Base-by-base conservation (phyloP, 2,329 filamentous ascomycete genomes). In the Trichothecium sympodiale region DNA sequence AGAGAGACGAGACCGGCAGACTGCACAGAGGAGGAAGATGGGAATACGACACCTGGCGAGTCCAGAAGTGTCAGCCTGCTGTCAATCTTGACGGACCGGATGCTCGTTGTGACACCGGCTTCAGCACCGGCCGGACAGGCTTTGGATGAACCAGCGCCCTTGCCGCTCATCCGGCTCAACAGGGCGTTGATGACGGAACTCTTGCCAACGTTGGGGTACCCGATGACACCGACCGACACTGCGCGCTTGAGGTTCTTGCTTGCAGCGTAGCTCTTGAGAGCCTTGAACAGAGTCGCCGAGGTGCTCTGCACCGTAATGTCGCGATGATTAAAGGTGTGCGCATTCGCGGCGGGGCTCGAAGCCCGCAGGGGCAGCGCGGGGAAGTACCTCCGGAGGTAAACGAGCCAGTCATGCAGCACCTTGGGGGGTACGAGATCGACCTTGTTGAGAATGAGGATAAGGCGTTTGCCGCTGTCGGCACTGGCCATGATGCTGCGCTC, bases 121-220 rank as follows among this genome's bases (percentile, higher is more conserved):
- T 94, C 88, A 20, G 88, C 87, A 41, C 88, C 88, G 2, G 84
- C 83, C 2, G 88, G 88, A 56, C 87, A 94, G 30, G 85, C 83
- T 42, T 53, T 61, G 26, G 71, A 68, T 46, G 71, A 64, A 46
- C 59, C 56, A 6, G 28, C 28, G 31, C 63, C 74, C 51, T 74
- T 77, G 38, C 77, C 72, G 45, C 80, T 76, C 47, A 94, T 67
- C 27, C 85, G 76, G 27, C 83, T 78, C 15, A 86, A 81, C 38
- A 95, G 77, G 13, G 87, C 84, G 58, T 95, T 95, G 70, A 95
- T 94, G 50, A 95, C 86, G 34, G 87, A 94, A 18, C 86, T 94
- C 67, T 95, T 95, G 55, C 88, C 88, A 40, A 94, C 88, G 56
- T 95, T 95, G 49, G 88, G 88, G 58, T 94, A 95, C 18, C 88